These are phyloP conservation scores for Apiospora aurea DNA, from an alignment of 2,329 filamentous ascomycete species.

Conservation along the genomic window DNA sequence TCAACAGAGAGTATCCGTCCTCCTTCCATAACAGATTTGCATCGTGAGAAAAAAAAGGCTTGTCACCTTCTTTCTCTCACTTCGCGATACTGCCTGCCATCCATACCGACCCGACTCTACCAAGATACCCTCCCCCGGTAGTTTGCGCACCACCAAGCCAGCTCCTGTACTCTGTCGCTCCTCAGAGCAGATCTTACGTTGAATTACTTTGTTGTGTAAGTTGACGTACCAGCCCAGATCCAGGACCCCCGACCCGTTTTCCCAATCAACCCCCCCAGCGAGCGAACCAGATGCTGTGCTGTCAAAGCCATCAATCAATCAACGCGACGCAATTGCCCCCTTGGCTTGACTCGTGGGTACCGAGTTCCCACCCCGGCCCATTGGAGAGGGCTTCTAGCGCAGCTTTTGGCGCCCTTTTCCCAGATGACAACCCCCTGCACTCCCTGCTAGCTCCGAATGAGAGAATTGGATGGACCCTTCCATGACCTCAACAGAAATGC, in stretches of 20 bases:
- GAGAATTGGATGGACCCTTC: slow-evolving; percentile 9
- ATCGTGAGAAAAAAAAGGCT: slow-evolving; percentile 9
- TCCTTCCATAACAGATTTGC: not conserved
- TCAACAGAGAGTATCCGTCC: not conserved
- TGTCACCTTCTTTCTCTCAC: not conserved
- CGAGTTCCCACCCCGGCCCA: slow-evolving; percentile 1
- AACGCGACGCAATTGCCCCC: not conserved
- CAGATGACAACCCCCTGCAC: slow-evolving; percentile 14
- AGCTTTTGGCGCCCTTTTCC: not conserved
- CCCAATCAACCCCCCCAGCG: not conserved
- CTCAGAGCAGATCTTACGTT: not conserved
- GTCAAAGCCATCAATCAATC: not conserved
- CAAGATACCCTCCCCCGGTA: not conserved
- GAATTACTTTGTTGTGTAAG: slow-evolving; percentile 21
- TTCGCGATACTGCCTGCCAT: not conserved
- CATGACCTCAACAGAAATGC: slow-evolving; percentile 19
- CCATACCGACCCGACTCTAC: not conserved
- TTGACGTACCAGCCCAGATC: not conserved
- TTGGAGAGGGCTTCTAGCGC: not conserved
- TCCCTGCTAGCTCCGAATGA: slow-evolving; percentile 4
- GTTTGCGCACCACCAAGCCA: not conserved
- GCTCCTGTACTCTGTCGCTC: not conserved
- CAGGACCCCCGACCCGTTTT: not conserved
- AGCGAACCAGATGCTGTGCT: not conserved
- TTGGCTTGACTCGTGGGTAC: slow-evolving; percentile 10